Conservation (phyloP, 148 eudicot genomes). For the Rhododendron henanense region DNA sequence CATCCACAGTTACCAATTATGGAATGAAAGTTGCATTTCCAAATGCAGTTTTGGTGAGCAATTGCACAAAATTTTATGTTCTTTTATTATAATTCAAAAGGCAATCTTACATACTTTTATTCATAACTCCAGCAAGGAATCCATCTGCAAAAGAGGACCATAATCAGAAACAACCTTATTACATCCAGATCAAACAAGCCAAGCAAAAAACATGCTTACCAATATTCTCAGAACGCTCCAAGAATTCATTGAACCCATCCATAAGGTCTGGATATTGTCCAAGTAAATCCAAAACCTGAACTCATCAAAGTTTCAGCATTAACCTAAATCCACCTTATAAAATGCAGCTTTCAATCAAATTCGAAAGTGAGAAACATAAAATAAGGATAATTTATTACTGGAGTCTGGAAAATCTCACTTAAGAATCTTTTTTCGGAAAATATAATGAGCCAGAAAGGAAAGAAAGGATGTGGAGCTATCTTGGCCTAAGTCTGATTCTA, state of each 20-base stretch:
- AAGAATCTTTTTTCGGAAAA: not conserved
- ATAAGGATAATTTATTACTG: not conserved
- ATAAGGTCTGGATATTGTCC: constrained; percentile 89
- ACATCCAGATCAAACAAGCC: constrained; percentile 12
- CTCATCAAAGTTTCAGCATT: constrained; percentile 10
- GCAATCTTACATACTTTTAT: constrained; percentile 59
- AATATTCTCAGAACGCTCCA: constrained; percentile 81
- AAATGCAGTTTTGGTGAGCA: not conserved
- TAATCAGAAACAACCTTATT: constrained; percentile 8
- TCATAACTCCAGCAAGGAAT: constrained; percentile 87
- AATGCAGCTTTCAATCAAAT: not conserved
- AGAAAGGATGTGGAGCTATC: not conserved
- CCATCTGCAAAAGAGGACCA: constrained; percentile 60
- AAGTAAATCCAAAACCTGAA: constrained; percentile 87
- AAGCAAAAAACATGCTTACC: constrained; percentile 37
- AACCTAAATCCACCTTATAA: not conserved
- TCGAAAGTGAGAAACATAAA: not conserved
- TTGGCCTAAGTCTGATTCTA: not conserved
- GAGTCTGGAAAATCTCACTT: not conserved
- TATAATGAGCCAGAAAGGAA: not conserved
- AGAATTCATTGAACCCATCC: constrained; percentile 92
- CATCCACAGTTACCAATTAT: not conserved
- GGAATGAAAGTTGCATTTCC: not conserved
- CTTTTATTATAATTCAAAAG: not conserved
- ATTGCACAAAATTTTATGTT: not conserved